Percentiles rank a stretch among this genome's conserved stretches.
Conservation (phyloP, 2,329 filamentous ascomycete genomes). For the Fusarium sp. region DNA sequence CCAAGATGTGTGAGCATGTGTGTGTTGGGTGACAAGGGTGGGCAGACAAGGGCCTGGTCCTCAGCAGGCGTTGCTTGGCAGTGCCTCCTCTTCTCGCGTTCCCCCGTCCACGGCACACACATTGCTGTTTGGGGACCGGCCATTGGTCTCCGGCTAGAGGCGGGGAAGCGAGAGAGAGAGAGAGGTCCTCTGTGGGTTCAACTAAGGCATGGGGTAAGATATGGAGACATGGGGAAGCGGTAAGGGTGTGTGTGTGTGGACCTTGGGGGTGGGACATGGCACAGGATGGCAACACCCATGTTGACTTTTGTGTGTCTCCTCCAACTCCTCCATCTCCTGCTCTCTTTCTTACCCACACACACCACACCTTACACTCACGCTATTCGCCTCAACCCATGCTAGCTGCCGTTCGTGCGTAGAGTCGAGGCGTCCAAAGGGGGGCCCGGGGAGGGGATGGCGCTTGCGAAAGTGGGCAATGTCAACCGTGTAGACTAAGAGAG, state of each 20-base stretch:
- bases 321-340: constrained; percentile 14
- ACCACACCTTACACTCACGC: neutral
- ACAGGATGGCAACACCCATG: neutral
- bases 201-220: neutral
- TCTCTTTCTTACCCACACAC: neutral
- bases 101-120: neutral
- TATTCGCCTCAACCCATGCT: constrained; percentile 29
- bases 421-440: constrained; percentile 25
- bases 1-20: constrained; percentile 3
- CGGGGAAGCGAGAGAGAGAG: constrained; percentile 1
- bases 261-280: constrained; percentile 15
- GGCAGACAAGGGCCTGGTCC: constrained; percentile 11
- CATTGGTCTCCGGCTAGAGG: constrained; percentile 31
- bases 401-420: constrained; percentile 38
- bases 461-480: neutral
- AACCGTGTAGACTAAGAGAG: neutral
- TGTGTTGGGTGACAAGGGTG: constrained; percentile 1
- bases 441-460: neutral
- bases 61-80: constrained; percentile 23
- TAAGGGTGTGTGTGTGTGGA: constrained; percentile 9
- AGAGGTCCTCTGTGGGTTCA: constrained; percentile 2
- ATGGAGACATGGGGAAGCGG: constrained; percentile 24
- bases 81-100: constrained; percentile 16
- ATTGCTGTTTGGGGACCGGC: constrained; percentile 29
- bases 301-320: neutral